Base-by-base conservation (phyloP, 192 early-diverging fungal genomes). In the Polychytrium aggregatum region DNA sequence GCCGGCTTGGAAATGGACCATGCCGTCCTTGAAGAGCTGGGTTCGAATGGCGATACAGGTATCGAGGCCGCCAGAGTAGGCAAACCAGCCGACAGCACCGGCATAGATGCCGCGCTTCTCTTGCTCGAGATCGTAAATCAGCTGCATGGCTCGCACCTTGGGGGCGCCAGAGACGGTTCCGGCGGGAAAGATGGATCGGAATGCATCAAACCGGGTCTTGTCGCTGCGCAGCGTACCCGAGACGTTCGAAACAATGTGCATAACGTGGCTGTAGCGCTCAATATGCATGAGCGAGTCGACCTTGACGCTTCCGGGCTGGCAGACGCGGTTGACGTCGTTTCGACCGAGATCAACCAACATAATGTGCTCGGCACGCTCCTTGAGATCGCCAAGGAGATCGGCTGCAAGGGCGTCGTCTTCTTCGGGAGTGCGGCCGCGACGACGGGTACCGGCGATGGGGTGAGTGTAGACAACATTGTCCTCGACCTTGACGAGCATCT, bases 171-270 rank as follows among this genome's bases (percentile, higher is more conserved):
- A 87, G 21, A 97, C 85, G 20, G 96, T 99, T 14, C 96, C 93
- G 7, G 96, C 96, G 3, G 96, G 96, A 64, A 99, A 97, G 40
- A 97, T 94, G 17, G 88, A 87, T 40, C 96, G 73, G 73, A 99
- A 96, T 0, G 93, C 93, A 62, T 97, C 92, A 65, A 83, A 96
- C 20, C 78, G 74, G 14, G 91, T 90, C 65, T 91, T 89, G 28
- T 78, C 93, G n/a, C 70, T 67, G 37, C 96, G 75, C 42, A 99
- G 67, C 52, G 74, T 73, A 37, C 96, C 96, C 13, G 83, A 86
- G 1, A 99, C 88, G 57, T 96, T 85, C 54, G 81, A 84, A n/a
- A 99, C 96, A 68, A 99, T 99, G 58, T 99, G 96, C 93, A 99
- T 99, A 29, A 99, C 96, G 59, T 99, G 93, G 27, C 83, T 84